Evolutionary conservation across 805 yeast genomes (phyloP).

Genomic region (Zygosaccharomyces siamensis): DNA sequence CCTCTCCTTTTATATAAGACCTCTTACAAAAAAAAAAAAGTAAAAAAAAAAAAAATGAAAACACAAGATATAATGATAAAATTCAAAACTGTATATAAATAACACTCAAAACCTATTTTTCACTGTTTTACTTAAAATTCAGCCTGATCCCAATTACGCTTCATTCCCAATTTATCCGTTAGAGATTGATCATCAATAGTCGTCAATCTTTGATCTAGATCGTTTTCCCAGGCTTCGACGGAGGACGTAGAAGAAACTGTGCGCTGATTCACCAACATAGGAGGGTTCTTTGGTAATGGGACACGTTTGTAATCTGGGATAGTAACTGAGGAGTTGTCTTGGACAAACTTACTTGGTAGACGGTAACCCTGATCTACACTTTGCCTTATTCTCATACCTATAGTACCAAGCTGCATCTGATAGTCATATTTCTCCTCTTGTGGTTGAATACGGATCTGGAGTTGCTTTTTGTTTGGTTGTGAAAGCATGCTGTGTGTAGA

Average conservation of each 20-base stretch:
- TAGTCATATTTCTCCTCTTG: constrained; percentile 24
- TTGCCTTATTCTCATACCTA: constrained; percentile 71
- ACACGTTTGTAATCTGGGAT: constrained; percentile 35
- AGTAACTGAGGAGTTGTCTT: constrained; percentile 23
- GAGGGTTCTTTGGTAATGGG: constrained; percentile 32
- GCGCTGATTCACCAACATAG: constrained; percentile 34
- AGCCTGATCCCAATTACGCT: constrained; percentile 18
- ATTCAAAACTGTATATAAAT: background rate
- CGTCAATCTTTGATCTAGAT: constrained; percentile 35
- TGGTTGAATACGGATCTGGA: constrained; percentile 25
- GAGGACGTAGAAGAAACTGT: constrained; percentile 36
- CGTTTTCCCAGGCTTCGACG: constrained; percentile 39
- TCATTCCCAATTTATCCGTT: constrained; percentile 22
- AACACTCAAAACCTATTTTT: no score
- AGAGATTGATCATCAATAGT: constrained; percentile 31
- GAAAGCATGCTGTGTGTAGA: constrained; percentile 17
- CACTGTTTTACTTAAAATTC: constrained; percentile 6
- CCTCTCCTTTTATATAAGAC: constrained; percentile 3
- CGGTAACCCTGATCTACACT: constrained; percentile 58
- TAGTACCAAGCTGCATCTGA: constrained; percentile 43
- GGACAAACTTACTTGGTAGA: constrained; percentile 16
- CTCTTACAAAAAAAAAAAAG: background rate
- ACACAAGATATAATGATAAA: background rate
- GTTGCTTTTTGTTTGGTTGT: constrained; percentile 35
- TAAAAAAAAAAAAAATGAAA: background rate